Conservation (phyloP, 2,329 filamentous ascomycete species). For the Pseudogymnoascus sp. region DNA sequence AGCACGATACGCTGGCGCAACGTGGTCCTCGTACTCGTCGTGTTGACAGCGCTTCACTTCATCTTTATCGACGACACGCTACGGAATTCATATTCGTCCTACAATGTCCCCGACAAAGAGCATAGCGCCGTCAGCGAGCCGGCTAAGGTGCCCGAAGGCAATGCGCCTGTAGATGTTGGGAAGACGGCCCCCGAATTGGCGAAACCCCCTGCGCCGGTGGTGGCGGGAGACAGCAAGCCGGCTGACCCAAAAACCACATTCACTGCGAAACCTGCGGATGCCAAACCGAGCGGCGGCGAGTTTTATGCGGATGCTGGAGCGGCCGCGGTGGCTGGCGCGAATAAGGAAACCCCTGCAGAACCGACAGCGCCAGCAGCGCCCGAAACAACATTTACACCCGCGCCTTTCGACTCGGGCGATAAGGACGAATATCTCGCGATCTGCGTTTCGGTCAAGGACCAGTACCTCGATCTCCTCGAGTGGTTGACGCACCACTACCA, state of each 20-base stretch:
- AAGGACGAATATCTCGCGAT: slow-evolving; percentile 22
- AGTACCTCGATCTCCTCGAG: slow-evolving; percentile 21
- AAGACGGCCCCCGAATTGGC: not conserved
- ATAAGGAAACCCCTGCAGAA: not conserved
- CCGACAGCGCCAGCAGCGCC: not conserved
- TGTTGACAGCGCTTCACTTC: slow-evolving; percentile 5
- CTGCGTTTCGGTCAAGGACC: slow-evolving; percentile 22
- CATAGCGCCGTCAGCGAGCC: not conserved
- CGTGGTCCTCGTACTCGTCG: not conserved
- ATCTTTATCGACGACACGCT: slow-evolving; percentile 7
- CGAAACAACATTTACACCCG: not conserved
- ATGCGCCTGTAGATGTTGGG: slow-evolving; percentile 1
- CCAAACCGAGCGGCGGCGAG: not conserved
- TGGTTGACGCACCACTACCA: slow-evolving; percentile 25
- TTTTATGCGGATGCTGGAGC: not conserved
- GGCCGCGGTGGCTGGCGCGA: not conserved
- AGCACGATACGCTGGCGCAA: slow-evolving; percentile 5
- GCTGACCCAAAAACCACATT: not conserved
- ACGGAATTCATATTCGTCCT: not conserved
- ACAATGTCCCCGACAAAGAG: not conserved
- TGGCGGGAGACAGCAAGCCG: not conserved
- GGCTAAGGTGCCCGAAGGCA: not conserved
- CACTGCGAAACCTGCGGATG: not conserved
- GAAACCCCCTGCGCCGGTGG: not conserved
- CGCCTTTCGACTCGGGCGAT: slow-evolving; percentile 1